Conservation (phyloP, 2,329 filamentous ascomycete genomes). For the Fusarium stilboides region DNA sequence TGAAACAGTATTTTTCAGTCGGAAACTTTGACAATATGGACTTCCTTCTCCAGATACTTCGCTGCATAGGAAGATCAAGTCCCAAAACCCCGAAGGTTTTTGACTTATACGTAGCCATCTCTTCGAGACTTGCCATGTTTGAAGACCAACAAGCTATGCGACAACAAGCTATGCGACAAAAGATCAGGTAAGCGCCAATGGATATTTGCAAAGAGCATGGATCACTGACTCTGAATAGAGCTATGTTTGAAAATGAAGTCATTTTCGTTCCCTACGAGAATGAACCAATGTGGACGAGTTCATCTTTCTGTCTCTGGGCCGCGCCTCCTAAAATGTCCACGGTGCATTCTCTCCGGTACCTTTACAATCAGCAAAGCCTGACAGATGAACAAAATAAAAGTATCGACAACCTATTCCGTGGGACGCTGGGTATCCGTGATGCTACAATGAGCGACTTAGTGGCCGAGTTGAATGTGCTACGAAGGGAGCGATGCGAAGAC, state of each 20-base stretch:
- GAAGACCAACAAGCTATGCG: neutral
- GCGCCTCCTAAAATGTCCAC: conserved; percentile 16
- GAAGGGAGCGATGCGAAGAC: neutral
- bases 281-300: neutral
- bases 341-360: neutral
- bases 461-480: neutral
- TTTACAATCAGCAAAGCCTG: conserved; percentile 4
- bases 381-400: conserved; percentile 9
- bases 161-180: neutral
- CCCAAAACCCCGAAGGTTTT: neutral
- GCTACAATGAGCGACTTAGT: conserved; percentile 1
- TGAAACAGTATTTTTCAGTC: conserved; percentile 19
- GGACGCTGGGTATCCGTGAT: conserved; percentile 9
- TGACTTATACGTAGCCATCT: conserved; percentile 33
- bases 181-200: conserved; percentile 3
- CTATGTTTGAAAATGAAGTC: neutral
- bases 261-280: conserved; percentile 14
- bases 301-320: conserved; percentile 18
- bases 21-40: conserved; percentile 12
- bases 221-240: neutral
- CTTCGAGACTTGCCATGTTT: conserved; percentile 7
- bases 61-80: neutral
- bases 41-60: conserved; percentile 30
- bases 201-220: rapidly evolving
- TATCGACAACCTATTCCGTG: conserved; percentile 17